Evolutionary conservation across 805 yeast species (phyloP), one percentile per base, ranked within the genome.

Genomic region (Lachancea kluyveri): DNA sequence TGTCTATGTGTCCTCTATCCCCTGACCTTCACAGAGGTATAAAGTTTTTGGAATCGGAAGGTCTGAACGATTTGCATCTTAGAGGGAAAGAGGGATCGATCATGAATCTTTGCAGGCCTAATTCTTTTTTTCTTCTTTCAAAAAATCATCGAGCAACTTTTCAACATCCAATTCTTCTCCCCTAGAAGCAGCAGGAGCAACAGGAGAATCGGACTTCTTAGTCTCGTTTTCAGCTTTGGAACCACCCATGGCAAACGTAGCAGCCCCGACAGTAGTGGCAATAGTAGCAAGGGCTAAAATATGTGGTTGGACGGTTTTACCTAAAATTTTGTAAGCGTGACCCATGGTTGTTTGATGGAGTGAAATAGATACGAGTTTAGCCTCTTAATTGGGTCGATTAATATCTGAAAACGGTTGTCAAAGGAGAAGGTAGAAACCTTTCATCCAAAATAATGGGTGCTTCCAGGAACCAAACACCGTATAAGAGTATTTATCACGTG

Each of bases 241-340:
- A 1, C 35, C 30, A 25, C 39, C 33, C 18, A 39, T 41, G 24
- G 40, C 27, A 27, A 34, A 44, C 3, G 35, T 38, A 7, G 43
- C 42, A 15, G 39, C 40, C 12, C 51, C 57, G 14, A 42, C 39
- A 7, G 52, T 39, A 13, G 43, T 35, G 9, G 23, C 30, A 13
- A 33, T 33, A 26, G 96, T 86, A 46, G 79, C 92, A 44, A 88
- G 59, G 28, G 96, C 81, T 58, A 88, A 74, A 45, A 75, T 81
- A 65, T 87, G 90, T 40, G 96, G 76, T 52, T 77, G 86, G 52
- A 87, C 77, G 43, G 83, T 63, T 67, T 72, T 85, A 40, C 97
- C 97, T 52, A 86, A 67, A 50, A 88, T 80, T 40, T 68, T 68
- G 72, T 88, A 88, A 57, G 86, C 82, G 53, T 82, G 22, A 16